Evolutionary conservation across 2,329 filamentous ascomycete genomes (phyloP), one percentile per base, ranked within the genome.

Genomic region (Colletotrichum lini): DNA sequence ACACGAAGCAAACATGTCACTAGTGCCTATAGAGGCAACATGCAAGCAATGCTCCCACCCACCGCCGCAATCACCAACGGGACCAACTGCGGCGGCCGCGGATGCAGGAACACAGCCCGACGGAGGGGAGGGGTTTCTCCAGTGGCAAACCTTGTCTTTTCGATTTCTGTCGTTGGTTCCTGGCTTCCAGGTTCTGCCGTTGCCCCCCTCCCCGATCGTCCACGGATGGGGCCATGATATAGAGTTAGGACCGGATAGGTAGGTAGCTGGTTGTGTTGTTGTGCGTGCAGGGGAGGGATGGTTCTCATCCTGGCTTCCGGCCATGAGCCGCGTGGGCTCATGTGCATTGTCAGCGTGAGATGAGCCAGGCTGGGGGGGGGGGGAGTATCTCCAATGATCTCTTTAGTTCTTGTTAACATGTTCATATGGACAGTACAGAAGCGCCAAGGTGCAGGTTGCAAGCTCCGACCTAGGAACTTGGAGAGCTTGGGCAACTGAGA

Each of bases 1-100:
- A 18, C 47, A 59, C 6, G 65, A 68, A 49, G 65, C 68, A 71
- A 71, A 68, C 68, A 63, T 52, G n/a, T 50, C 21, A 26, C 23
- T 26, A 26, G 23, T 26, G 38, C 68, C 44, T 9, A 18, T 45
- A 56, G n/a, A 63, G 68, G 68, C 23, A 26, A 26, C 23, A 26
- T 26, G 23, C 23, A 26, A 4, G 23, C 23, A 67, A 59, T 53
- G 26, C 45, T 50, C 45, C 64, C 56, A 30, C 45, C 64, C 56
- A 30, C 61, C 15, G 56, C 49, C 16, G 7, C 35, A 23, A 54
- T 65, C 16, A 53, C 57, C 57, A 61, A 61, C 52, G 38, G 35
- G 26, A 40, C 30, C 57, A 30, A 70, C 8, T 50, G 23, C 26
- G 57, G 64, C 57, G 57, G 38, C 21, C 53, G 38, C 30, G 40